Percentiles rank a stretch among this genome's conserved stretches.
phyloP scores from a whole-genome alignment of 1,284 basidiomycete species.

The Rhizopogon parksii region DNA sequence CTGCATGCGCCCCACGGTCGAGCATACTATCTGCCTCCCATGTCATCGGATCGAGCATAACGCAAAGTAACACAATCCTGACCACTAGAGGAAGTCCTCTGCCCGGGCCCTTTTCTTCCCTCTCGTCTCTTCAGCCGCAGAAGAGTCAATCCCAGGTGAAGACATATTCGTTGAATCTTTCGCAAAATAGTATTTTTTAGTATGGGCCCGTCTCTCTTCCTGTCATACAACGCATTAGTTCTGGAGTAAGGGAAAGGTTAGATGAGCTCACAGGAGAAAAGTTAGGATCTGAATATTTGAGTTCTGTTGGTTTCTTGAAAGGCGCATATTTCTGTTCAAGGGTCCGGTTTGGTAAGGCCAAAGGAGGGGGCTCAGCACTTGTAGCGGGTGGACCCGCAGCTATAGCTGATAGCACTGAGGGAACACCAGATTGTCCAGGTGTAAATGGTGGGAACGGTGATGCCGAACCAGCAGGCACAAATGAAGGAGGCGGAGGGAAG shows the following conservation, averaged over 20 bases:
- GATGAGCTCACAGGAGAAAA: conserved; percentile 58
- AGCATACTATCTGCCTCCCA: not conserved
- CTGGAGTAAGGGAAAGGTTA: conserved; percentile 1
- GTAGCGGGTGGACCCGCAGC: conserved; percentile 13
- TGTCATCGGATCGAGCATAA: not conserved
- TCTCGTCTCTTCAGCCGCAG: conserved; percentile 47
- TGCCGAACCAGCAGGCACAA: conserved; percentile 26
- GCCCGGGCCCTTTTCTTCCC: conserved; percentile 74
- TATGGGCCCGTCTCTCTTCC: conserved; percentile 78
- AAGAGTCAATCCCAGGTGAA: conserved; percentile 19
- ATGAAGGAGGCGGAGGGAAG: conserved; percentile 34
- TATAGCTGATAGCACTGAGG: conserved; percentile 16
- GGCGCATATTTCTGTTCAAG: conserved; percentile 60
- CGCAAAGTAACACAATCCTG: not conserved
- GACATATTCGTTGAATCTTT: conserved; percentile 31
- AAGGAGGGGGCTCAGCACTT: conserved; percentile 29
- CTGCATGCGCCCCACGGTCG: not conserved
- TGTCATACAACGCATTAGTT: conserved; percentile 25
- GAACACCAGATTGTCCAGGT: conserved; percentile 16
- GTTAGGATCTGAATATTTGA: conserved; percentile 72
- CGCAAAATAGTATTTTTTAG: conserved; percentile 64
- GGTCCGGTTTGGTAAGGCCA: conserved; percentile 50
- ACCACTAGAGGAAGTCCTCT: conserved; percentile 62
- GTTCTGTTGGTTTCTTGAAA: conserved; percentile 71
- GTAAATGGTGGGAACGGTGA: conserved; percentile 16